These are phyloP conservation scores for Solanum appendiculatum DNA, from an alignment of 257 asterid species.

Conservation along the genomic window DNA sequence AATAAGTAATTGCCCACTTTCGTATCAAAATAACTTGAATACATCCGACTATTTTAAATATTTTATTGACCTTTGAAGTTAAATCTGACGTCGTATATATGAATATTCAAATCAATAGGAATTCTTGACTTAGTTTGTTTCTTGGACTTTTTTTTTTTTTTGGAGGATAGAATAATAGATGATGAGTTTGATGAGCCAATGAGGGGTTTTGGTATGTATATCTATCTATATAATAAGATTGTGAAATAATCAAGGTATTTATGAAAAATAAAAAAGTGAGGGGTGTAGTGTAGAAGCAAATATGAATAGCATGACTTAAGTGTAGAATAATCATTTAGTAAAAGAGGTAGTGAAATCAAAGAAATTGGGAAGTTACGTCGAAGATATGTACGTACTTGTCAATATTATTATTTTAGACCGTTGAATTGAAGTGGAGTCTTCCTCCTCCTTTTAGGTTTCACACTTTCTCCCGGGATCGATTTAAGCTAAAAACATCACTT, in stretches of 20 bases:
- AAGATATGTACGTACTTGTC: neutral
- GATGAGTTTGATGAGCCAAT: neutral
- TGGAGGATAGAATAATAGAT: neutral
- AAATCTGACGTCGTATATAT: too few species aligned
- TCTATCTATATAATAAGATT: neutral
- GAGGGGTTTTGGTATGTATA: neutral
- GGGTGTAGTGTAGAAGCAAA: neutral
- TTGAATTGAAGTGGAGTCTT: neutral
- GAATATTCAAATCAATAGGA: neutral
- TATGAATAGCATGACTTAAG: neutral
- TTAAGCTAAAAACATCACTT: neutral
- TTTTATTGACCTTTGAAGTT: neutral
- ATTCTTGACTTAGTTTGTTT: neutral
- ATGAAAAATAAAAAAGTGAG: neutral
- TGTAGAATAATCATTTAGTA: neutral
- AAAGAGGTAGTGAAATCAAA: neutral
- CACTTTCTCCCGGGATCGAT: neutral
- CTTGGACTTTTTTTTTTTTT: neutral
- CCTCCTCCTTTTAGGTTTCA: neutral
- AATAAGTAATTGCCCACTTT: constrained; percentile 34
- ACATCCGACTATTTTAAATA: neutral
- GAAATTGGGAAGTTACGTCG: neutral
- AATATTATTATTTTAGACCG: neutral
- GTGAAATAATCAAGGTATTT: neutral
- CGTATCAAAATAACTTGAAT: constrained; percentile 12